These are phyloP conservation scores for Perilla frutescens DNA, from an alignment of 257 asterid species.

Conservation along the genomic window DNA sequence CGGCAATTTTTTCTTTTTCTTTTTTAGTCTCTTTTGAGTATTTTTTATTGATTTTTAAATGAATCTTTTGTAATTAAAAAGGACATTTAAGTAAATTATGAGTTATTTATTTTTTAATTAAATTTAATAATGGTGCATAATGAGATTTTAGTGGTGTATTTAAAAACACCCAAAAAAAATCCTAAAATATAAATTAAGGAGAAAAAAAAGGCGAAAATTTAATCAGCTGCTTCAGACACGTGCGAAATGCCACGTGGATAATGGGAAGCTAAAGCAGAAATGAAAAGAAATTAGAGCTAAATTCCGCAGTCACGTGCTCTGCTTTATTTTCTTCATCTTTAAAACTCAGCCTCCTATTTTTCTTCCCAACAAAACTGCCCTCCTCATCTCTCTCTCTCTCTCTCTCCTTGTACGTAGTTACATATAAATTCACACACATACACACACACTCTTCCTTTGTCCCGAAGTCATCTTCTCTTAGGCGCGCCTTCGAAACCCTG, in stretches of 20 bases:
- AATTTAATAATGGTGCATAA: too few relatives aligned
- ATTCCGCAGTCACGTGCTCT: slow-evolving; percentile 45
- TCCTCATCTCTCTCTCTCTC: slow-evolving; percentile 32
- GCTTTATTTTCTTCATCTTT: slow-evolving; percentile 39
- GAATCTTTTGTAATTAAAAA: too few relatives aligned
- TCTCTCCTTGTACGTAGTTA: slow-evolving; percentile 31
- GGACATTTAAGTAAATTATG: too few relatives aligned
- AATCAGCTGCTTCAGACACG: slow-evolving; percentile 25
- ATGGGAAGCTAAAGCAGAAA: neutral
- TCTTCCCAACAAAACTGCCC: slow-evolving; percentile 30
- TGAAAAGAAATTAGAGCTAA: neutral
- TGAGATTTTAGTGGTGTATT: too few relatives aligned
- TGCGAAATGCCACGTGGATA: slow-evolving; percentile 35
- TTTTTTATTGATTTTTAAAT: too few relatives aligned
- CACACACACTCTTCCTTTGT: slow-evolving; percentile 43
- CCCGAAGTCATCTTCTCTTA: slow-evolving; percentile 38
- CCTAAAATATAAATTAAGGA: neutral
- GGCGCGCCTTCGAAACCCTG: slow-evolving; percentile 36
- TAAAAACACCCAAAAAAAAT: neutral
- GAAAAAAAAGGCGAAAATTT: neutral
- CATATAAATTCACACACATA: slow-evolving; percentile 37
- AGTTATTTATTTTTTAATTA: too few relatives aligned
- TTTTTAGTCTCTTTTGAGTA: too few relatives aligned
- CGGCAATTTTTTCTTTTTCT: too few relatives aligned
- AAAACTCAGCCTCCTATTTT: slow-evolving; percentile 48